Base-by-base conservation (phyloP, 2,329 filamentous ascomycete species). In the Xylaria sp. region DNA sequence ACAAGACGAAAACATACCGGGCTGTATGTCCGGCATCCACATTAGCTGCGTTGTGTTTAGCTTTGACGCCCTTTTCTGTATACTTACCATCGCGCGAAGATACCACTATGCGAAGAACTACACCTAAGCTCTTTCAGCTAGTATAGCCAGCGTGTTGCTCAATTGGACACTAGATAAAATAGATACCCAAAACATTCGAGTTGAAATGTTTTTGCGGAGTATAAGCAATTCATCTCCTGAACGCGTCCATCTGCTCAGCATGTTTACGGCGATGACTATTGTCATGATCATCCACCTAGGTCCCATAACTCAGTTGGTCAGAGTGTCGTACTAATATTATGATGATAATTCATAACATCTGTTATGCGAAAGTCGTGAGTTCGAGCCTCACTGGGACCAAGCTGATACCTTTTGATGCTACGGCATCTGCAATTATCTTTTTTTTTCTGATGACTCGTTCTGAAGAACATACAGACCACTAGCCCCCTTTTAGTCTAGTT, bases 291-390 rank as follows among this genome's bases (percentile, higher is more conserved):
- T 44, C 17, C 13, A 44, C 13, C 17, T n/a, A n/a, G 13, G 57
- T 60, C 57, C 57, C 45, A 51, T 53, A 61, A 11, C 36, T 61
- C 58, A 53, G 49, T 53, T 61, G 58, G 58, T 53, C 33, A 53
- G 49, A 61, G 58, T 17, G 47, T 61, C 58, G 58, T 61, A 61
- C 58, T 61, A 61, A 53, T 61, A 61, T 25, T 53, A 45, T 61
- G 33, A 45, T 22, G n/a, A n/a, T 5, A 1, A 1, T 5, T 51
- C 36, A 45, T 61, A 61, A 53, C 11, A 33, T 61, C 20, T 10
- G 58, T 61, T 10, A 63, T 63, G 61, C 61, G 61, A 63, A 63
- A 17, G 61, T 31, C 51, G 61, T 63, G 61, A 57, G 61, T 63
- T 63, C 61, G 53, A 63, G 15, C 61, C 51, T 63, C 61, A 63